phyloP scores from a whole-genome alignment of 106 monocot species.

The Acorus gramineus region DNA sequence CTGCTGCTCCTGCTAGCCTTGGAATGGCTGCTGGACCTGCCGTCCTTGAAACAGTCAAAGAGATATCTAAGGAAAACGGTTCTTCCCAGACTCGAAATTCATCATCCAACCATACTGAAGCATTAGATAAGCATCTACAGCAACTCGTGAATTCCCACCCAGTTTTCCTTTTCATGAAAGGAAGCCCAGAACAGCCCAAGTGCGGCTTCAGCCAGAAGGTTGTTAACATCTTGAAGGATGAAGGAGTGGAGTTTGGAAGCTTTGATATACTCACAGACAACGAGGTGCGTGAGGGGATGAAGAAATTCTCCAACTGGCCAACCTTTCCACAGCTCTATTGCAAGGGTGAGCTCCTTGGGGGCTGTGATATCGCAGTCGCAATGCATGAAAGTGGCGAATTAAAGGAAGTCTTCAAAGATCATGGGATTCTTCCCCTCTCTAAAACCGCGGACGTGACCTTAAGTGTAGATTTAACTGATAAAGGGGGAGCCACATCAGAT shows the following conservation, averaged over 20 bases:
- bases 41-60: conserved; percentile 62
- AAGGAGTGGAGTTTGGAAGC: conserved; percentile 70
- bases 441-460: neutral
- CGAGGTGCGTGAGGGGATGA: conserved; percentile 80
- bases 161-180: conserved; percentile 92
- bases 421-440: conserved; percentile 21
- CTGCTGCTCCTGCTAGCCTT: conserved; percentile 83
- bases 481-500: conserved; percentile 21
- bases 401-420: conserved; percentile 53
- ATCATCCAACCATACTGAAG: conserved; percentile 15
- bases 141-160: conserved; percentile 60
- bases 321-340: conserved; percentile 89
- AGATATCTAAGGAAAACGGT: conserved; percentile 41
- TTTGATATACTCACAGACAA: conserved; percentile 84
- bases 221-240: conserved; percentile 61
- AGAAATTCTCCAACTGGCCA: conserved; percentile 82
- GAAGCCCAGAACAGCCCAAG: conserved; percentile 73
- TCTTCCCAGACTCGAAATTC: conserved; percentile 7
- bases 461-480: conserved; percentile 3
- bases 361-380: conserved; percentile 71
- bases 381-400: conserved; percentile 87
- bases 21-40: conserved; percentile 73
- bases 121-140: conserved; percentile 36
- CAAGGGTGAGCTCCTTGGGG: conserved; percentile 89
- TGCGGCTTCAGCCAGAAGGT: conserved; percentile 79